Evolutionary conservation across 73 alveolate genomes (phyloP).

Genomic region (Paramecium tetraurelia): DNA sequence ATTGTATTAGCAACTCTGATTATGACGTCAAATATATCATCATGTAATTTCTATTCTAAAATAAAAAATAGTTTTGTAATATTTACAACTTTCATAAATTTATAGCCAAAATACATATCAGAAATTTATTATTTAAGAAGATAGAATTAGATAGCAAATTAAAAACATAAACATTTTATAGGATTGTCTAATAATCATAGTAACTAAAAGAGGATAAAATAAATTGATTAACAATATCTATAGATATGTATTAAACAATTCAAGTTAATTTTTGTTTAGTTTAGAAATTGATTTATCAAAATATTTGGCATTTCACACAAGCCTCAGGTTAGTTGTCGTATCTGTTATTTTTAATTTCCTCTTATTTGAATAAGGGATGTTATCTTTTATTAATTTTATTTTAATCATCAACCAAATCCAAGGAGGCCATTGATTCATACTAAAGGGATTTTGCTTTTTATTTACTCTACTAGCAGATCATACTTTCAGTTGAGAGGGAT

Average conservation of each 20-base stretch:
- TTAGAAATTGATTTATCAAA: not conserved
- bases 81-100: no score
- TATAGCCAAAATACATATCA: no score
- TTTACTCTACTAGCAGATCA: not conserved
- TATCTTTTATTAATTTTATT: not conserved
- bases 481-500: not conserved
- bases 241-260: no score
- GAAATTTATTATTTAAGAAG: no score
- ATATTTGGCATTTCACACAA: not conserved
- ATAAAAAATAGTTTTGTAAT: no score
- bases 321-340: not conserved
- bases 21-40: no score
- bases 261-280: not conserved
- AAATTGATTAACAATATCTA: not conserved
- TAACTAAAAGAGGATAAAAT: not conserved
- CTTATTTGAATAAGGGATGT: not conserved
- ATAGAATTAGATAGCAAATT: not conserved
- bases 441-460: not conserved
- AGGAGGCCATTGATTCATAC: not conserved
- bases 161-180: no score
- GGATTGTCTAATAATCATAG: not conserved
- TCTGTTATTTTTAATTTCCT: not conserved
- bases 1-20: not conserved
- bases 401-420: not conserved
- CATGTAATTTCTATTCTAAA: not conserved